Base-by-base conservation (phyloP, 129 eudicot species). In the Calendula officinalis region DNA sequence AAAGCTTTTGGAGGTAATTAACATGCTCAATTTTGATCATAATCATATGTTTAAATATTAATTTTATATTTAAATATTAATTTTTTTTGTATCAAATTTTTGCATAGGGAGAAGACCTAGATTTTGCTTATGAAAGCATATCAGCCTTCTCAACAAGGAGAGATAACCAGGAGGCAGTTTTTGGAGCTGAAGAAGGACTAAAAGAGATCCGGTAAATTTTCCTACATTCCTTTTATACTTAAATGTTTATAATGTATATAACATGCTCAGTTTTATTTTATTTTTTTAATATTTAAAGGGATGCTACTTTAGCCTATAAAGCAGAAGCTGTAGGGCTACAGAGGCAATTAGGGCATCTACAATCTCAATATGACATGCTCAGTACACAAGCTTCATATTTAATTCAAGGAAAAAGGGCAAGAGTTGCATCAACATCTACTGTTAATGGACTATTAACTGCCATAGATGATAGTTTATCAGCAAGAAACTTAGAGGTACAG, bases 151-250 rank as follows among this genome's bases (percentile, higher is more conserved):
- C 99, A 60, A 70, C 95, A 37, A 85, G 92, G 81, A 85, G 91
- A 75, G 99, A 94, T 80, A 83, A 81, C 63, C 99, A 94, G 61
- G 99, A 94, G 81, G 99, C 95, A 44, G 89, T 92, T 55, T 92
- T 92, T 68, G 96, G 99, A 65, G 89, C 96, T 70, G 99, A 92
- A 74, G 99, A 92, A 92, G 96, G 99, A 56, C 60, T 88, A 70
- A 92, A 86, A 77, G 99, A 92, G 59, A 92, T 88, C 77, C 72
- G 99, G 99, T 83, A 73, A 54, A 7, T 16, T 64, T 60, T 45
- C 34, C 2, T 46, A 17, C 57, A 47, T 38, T 41, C 30, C 30
- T 22, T 22, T 22, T 22, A 22, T 22, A 22, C 30, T 22, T 22
- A 22, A 22, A 22, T 22, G 30, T 22, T 22, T 22, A 22, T 22